A percentile compares a stretch with the other conserved stretches of the same genome.
Conservation (phyloP, 2,329 filamentous ascomycete species). For the Trichoderma citrinoviride region DNA sequence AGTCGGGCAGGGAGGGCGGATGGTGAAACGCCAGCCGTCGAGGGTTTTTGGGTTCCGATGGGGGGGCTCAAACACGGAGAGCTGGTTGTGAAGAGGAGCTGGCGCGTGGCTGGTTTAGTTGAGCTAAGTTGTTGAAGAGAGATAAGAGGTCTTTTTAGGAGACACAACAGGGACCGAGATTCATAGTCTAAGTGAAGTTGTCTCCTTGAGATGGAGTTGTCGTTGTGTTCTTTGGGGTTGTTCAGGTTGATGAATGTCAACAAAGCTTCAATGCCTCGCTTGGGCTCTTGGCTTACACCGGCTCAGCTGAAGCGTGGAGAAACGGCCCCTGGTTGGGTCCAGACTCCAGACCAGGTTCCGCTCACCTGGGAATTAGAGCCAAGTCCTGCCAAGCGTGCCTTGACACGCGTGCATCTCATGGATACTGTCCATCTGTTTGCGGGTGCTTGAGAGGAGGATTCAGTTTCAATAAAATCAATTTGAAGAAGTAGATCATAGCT, state of each 20-base stretch:
- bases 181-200: no score
- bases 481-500: background rate
- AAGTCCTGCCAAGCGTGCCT: constrained; percentile 2
- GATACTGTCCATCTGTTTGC: no score
- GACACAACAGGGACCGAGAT: no score
- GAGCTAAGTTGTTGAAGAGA: no score
- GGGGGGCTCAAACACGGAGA: constrained; percentile 13
- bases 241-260: no score
- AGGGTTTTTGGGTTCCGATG: background rate
- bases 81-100: background rate
- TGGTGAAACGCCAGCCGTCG: constrained; percentile 18
- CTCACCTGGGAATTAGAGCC: background rate
- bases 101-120: background rate
- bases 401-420: background rate
- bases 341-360: background rate
- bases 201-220: no score
- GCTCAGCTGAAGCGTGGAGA: background rate
- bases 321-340: background rate
- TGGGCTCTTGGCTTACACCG: background rate
- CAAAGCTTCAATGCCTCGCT: no score
- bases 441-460: no score
- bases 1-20: constrained; percentile 1
- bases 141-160: no score
- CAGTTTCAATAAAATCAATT: no score
- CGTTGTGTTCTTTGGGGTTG: no score